phyloP scores from a whole-genome alignment of 2,329 filamentous ascomycete genomes.

The Harringtonia aguacate region DNA sequence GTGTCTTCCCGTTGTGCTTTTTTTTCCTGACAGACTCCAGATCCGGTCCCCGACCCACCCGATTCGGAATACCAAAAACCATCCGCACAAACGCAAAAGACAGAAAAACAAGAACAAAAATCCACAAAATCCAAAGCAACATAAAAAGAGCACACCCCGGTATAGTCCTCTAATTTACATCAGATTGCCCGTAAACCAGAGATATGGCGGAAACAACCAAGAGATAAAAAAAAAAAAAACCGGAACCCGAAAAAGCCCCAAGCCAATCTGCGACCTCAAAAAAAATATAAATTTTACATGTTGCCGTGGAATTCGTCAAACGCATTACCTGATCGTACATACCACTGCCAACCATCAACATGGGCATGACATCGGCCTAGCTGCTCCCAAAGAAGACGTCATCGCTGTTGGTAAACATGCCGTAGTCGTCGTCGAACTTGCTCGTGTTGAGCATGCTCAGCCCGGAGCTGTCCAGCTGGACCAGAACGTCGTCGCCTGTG shows the following conservation, averaged over 20 bases:
- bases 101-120: not conserved
- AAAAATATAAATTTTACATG: not conserved
- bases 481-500: conserved; percentile 29
- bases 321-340: conserved; percentile 6
- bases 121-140: not conserved
- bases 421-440: conserved; percentile 45
- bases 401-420: conserved; percentile 40
- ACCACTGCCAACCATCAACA: not conserved
- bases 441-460: conserved; percentile 36
- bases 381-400: conserved; percentile 38
- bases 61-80: conserved; percentile 7
- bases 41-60: conserved; percentile 1
- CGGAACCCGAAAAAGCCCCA: not conserved
- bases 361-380: not conserved
- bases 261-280: too few species aligned
- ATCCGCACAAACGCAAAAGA: not conserved
- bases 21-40: conserved; percentile 7
- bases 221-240: not conserved
- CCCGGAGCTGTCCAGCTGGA: conserved; percentile 31
- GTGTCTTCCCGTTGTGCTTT: too few species aligned
- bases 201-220: not conserved
- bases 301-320: conserved; percentile 8
- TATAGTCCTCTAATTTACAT: not conserved
- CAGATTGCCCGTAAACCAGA: not conserved
- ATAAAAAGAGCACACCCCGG: not conserved